Evolutionary conservation across 31 red algal genomes (phyloP).

Genomic region (Porphyra umbilicalis): DNA sequence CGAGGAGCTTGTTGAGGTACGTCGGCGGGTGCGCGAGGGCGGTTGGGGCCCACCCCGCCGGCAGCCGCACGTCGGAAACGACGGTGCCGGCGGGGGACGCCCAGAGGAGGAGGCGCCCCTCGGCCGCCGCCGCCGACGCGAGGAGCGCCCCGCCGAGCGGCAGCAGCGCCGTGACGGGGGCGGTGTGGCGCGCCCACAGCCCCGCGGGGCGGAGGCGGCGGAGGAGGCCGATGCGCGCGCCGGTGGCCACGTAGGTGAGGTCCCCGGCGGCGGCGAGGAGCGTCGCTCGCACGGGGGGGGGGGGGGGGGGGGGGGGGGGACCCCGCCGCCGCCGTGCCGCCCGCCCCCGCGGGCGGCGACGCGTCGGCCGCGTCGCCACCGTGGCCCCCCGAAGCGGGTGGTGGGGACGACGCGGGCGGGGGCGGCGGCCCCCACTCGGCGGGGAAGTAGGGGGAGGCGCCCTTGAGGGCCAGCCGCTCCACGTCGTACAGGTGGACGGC

Average conservation of each 20-base stretch:
- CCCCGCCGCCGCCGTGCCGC: too few relatives aligned
- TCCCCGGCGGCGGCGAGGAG: slow-evolving; percentile 37
- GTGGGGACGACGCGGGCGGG: not conserved
- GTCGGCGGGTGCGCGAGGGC: slow-evolving; percentile 61
- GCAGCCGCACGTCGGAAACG: slow-evolving; percentile 35
- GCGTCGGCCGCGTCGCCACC: slow-evolving; percentile 30
- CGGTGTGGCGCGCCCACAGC: slow-evolving; percentile 28
- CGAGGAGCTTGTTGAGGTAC: slow-evolving; percentile 84
- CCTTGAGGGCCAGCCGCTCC: slow-evolving; percentile 47
- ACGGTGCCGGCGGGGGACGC: slow-evolving; percentile 27
- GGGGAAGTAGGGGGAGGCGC: slow-evolving; percentile 58
- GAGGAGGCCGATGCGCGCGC: slow-evolving; percentile 11
- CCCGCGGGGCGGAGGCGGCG: slow-evolving; percentile 24
- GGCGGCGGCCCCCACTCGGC: slow-evolving; percentile 9
- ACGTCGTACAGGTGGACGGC: slow-evolving; percentile 79
- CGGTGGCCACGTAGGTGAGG: slow-evolving; percentile 46
- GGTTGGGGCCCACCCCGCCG: slow-evolving; percentile 24
- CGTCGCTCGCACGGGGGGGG: slow-evolving; percentile 1
- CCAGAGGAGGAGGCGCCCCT: slow-evolving; percentile 42
- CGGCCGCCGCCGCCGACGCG: slow-evolving; percentile 17
- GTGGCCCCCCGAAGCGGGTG: slow-evolving; percentile 16
- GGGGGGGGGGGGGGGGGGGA: not conserved
- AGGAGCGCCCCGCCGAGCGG: slow-evolving; percentile 40
- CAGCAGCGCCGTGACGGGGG: slow-evolving; percentile 16
- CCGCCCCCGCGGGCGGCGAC: too few relatives aligned